Base-by-base conservation (phyloP, 352 stramenopile species). In the Detonula confervacea region DNA sequence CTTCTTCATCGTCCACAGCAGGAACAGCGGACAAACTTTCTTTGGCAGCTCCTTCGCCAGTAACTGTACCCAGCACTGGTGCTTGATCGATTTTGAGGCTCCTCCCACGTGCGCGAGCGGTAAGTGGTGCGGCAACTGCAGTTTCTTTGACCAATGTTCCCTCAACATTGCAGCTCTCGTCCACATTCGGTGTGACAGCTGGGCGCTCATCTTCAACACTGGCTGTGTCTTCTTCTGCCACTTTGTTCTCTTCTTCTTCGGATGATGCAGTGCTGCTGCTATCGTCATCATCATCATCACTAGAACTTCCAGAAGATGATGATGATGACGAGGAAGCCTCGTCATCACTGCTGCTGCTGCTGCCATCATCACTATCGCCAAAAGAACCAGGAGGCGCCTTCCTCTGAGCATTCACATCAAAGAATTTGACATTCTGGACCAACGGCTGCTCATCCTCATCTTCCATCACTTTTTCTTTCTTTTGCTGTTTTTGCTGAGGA, bases 361-460 rank as follows among this genome's bases (percentile, higher is more conserved):
- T n/a, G n/a, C n/a, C n/a, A n/a, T 54, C 65, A 14, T 62, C 6
- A 62, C 12, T 7, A 37, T 20, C 55, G 42, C 59, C 59, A 33
- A 35, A 22, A 14, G 22, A 14, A 18, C 8, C 24, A 27, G 33
- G 18, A 1, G 22, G 20, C 7, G 18, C 60, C 24, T 64, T 37
- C 47, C 60, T 59, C 14, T 68, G 57, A 47, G 22, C 18, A 25
- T 16, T 76, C 55, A n/a, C 55, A 37, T 76, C 54, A 60, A 68
- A 76, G 30, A 39, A 47, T n/a, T 47, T 42, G 2, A 76, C 57
- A n/a, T 76, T 56, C 14, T 59, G 24, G 18, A 20, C 60, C 27
- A 76, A 27, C n/a, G 67, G 67, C 44, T 76, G 67, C 8, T 60
- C 55, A 25, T 76, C 35, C 12, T 68, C 33, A 6, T 62, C 25